Evolutionary conservation across 2,329 filamentous ascomycete genomes (phyloP).

Genomic region (Annulohypoxylon truncatum): DNA sequence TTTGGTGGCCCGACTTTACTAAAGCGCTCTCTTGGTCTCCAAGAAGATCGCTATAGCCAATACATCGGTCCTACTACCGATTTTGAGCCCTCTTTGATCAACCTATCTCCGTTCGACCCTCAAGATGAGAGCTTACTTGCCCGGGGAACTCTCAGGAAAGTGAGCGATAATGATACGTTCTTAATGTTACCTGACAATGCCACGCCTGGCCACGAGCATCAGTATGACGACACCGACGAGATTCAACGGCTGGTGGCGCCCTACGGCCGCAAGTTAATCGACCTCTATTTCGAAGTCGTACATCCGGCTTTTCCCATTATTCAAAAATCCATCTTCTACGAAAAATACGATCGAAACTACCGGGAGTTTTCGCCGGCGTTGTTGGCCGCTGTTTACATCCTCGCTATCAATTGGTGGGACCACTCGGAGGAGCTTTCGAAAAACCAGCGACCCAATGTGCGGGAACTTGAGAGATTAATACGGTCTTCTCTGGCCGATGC

Average conservation of each 20-base stretch:
- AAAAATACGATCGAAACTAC: conserved; percentile 79
- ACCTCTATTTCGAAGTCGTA: conserved; percentile 83
- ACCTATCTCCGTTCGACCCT: conserved; percentile 81
- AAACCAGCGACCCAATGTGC: conserved; percentile 76
- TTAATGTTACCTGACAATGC: conserved; percentile 80
- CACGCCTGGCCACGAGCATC: conserved; percentile 78
- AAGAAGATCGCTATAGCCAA: conserved; percentile 81
- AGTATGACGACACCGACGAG: conserved; percentile 73
- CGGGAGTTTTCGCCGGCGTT: conserved; percentile 80
- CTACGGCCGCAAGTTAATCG: conserved; percentile 80
- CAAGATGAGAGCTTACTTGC: conserved; percentile 83
- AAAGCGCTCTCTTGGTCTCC: conserved; percentile 78
- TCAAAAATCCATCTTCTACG: conserved; percentile 82
- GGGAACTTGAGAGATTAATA: conserved; percentile 78
- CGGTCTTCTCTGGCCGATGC: conserved; percentile 78
- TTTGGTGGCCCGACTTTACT: conserved; percentile 74
- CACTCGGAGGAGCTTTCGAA: conserved; percentile 74
- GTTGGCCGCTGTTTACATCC: conserved; percentile 83
- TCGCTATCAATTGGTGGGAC: conserved; percentile 91
- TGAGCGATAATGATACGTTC: conserved; percentile 82
- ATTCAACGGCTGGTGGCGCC: conserved; percentile 82
- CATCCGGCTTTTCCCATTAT: conserved; percentile 86
- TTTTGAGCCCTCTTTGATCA: conserved; percentile 85
- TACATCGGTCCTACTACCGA: conserved; percentile 87
- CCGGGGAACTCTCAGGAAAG: conserved; percentile 76